Evolutionary conservation across 768 basidiomycete species (phyloP).

Genomic region (Pisolithus sp.): DNA sequence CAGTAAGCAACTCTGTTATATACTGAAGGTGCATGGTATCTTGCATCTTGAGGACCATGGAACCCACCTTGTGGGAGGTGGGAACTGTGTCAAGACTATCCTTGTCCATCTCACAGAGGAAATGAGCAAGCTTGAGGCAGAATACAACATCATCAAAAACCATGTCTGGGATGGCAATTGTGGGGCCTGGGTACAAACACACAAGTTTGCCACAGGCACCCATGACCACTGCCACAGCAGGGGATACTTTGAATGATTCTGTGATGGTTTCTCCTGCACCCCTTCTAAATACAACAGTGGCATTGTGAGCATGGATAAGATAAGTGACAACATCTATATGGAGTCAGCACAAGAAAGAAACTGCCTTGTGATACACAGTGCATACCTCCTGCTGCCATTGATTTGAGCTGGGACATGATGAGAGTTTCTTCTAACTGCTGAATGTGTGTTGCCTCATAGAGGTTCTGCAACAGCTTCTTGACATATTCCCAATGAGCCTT

Average conservation of each 20-base stretch:
- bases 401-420: slow-evolving; percentile 10
- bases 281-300: slow-evolving; percentile 36
- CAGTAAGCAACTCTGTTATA: slow-evolving; percentile 42
- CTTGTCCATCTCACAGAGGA: slow-evolving; percentile 16
- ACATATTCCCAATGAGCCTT: slow-evolving; percentile 26
- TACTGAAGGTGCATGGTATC: slow-evolving; percentile 40
- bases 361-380: background rate
- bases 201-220: slow-evolving; percentile 35
- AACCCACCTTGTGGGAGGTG: slow-evolving; percentile 33
- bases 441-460: slow-evolving; percentile 5
- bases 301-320: slow-evolving; percentile 42
- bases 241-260: slow-evolving; percentile 44
- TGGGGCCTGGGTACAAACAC: slow-evolving; percentile 42
- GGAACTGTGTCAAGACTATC: slow-evolving; percentile 30
- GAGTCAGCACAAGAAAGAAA: background rate
- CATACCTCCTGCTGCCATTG: slow-evolving; percentile 18
- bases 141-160: slow-evolving; percentile 21
- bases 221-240: slow-evolving; percentile 31
- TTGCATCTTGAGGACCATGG: slow-evolving; percentile 30
- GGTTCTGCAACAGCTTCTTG: slow-evolving; percentile 25
- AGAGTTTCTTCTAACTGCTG: background rate
- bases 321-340: slow-evolving; percentile 32
- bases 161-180: slow-evolving; percentile 30
- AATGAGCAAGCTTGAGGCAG: slow-evolving; percentile 27
- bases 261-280: slow-evolving; percentile 24